phyloP scores from a whole-genome alignment of 2,329 filamentous ascomycete species.

The Sarocladiaceae sp. region DNA sequence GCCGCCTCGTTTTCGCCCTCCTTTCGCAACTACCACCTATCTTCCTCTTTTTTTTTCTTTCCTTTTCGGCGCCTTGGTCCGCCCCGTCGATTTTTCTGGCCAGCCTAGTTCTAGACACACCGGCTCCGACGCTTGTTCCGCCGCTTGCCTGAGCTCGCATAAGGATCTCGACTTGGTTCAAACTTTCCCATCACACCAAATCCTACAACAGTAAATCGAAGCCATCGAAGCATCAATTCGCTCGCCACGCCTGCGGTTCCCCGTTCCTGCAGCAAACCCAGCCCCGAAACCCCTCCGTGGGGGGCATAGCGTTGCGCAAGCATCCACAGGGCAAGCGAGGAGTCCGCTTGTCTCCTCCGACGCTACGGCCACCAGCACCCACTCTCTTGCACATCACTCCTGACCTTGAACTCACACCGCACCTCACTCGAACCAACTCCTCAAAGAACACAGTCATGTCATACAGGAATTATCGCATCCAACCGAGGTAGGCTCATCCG shows the following conservation, averaged over 20 bases:
- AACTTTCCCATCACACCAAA: background rate
- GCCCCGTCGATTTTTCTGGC: no score
- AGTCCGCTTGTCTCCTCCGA: no score
- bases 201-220: no score
- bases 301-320: constrained; percentile 3
- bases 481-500: constrained; percentile 2
- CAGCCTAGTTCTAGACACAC: no score
- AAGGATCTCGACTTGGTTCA: no score
- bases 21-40: background rate
- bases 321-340: background rate
- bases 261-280: background rate
- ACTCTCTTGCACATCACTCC: no score
- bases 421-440: background rate
- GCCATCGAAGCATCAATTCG: background rate
- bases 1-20: no score
- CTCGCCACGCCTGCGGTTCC: background rate
- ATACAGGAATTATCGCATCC: constrained; percentile 3
- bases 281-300: constrained; percentile 8
- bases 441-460: background rate
- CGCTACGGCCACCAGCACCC: no score
- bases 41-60: background rate
- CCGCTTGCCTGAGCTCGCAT: no score
- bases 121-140: no score
- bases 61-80: no score
- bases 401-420: background rate